Conservation (phyloP, 345 rosid species). For the Erysimum cheiranthoides region DNA sequence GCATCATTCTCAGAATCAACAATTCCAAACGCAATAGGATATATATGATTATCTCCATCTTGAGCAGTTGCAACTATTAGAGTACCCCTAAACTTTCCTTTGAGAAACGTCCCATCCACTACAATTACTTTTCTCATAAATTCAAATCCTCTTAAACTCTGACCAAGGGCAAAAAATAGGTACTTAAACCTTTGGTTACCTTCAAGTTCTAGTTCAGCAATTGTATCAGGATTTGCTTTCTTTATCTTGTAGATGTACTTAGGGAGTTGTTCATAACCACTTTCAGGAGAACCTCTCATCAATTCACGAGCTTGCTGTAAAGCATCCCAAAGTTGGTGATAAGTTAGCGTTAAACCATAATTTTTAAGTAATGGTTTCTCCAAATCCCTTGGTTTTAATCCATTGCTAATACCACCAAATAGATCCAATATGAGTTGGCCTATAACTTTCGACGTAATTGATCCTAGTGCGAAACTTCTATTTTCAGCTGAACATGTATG, state of each 20-base stretch:
- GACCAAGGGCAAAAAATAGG: background rate
- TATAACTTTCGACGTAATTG: background rate
- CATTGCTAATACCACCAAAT: background rate
- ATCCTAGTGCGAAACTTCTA: background rate
- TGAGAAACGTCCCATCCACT: background rate
- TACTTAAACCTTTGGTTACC: background rate
- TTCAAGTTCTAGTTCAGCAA: background rate
- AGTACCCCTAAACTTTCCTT: background rate
- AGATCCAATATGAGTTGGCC: background rate
- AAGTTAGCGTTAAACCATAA: background rate
- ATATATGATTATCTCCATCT: background rate
- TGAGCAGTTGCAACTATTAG: background rate
- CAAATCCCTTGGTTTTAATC: background rate
- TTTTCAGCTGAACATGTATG: background rate
- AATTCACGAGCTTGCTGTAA: background rate
- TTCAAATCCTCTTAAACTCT: background rate
- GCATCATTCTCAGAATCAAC: background rate
- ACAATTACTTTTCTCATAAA: background rate
- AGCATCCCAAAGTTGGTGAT: background rate
- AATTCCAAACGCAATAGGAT: slow-evolving; percentile 11
- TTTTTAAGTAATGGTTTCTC: slow-evolving; percentile 4
- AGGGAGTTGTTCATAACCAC: background rate
- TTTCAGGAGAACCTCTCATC: background rate
- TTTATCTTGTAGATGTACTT: slow-evolving; percentile 2
- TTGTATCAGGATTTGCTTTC: background rate